Evolutionary conservation across 2,329 filamentous ascomycete genomes (phyloP).

Genomic region (Diaporthe australafricana): DNA sequence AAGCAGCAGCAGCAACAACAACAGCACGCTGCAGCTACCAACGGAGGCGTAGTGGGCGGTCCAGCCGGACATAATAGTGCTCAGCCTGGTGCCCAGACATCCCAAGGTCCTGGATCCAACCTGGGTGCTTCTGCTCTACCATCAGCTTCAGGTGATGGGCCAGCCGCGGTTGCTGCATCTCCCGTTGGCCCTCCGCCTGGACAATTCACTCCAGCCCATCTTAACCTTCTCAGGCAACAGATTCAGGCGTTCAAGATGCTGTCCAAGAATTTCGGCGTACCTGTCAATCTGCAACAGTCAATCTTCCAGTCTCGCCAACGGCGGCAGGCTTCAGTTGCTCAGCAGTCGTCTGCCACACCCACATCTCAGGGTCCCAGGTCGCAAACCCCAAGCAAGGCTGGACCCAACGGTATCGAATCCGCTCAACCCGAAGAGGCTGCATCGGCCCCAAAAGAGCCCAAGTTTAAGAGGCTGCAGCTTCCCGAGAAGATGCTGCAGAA

Average conservation of each 20-base stretch:
- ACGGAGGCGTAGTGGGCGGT: constrained; percentile 65
- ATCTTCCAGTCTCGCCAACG: constrained; percentile 82
- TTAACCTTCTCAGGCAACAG: constrained; percentile 83
- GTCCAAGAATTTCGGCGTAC: constrained; percentile 87
- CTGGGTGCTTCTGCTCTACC: constrained; percentile 55
- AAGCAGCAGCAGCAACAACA: constrained; percentile 56
- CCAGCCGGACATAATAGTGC: constrained; percentile 54
- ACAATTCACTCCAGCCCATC: constrained; percentile 82
- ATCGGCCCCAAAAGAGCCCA: constrained; percentile 55
- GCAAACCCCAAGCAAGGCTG: constrained; percentile 50
- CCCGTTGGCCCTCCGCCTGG: constrained; percentile 48
- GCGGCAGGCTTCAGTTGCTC: constrained; percentile 66
- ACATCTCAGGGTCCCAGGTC: constrained; percentile 43
- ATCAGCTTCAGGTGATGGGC: constrained; percentile 46
- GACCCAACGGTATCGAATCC: constrained; percentile 52
- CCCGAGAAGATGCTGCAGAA: constrained; percentile 69
- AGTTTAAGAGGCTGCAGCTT: constrained; percentile 80
- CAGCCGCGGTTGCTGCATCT: constrained; percentile 46
- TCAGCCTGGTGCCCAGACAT: constrained; percentile 47
- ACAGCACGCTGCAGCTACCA: constrained; percentile 57
- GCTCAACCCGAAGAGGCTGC: constrained; percentile 45
- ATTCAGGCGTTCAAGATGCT: constrained; percentile 93
- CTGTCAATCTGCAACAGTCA: constrained; percentile 81
- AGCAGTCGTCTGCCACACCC: constrained; percentile 53
- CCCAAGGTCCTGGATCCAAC: constrained; percentile 49